Percentiles rank a stretch among this genome's conserved stretches.
Conservation (phyloP, 1,139 yeast species). For the Suhomyces bolitotheri region DNA sequence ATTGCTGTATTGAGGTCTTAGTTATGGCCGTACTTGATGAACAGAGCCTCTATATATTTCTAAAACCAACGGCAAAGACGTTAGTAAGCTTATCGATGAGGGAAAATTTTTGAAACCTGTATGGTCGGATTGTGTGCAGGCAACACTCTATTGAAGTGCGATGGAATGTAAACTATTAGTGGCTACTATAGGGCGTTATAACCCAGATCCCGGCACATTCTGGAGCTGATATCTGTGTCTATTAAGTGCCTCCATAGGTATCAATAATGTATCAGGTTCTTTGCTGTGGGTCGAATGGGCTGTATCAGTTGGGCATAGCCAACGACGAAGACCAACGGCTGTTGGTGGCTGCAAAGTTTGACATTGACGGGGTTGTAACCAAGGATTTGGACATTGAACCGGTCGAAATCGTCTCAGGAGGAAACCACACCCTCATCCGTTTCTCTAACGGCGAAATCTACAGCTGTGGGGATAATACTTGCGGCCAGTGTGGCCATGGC, state of each 20-base stretch:
- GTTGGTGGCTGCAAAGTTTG: conserved; percentile 30
- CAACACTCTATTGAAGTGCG: neutral
- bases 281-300: conserved; percentile 85
- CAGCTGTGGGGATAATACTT: conserved; percentile 59
- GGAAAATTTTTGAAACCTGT: conserved; percentile 10
- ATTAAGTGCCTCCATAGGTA: neutral
- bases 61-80: conserved; percentile 6
- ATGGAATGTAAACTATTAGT: too few species aligned
- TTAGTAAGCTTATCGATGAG: conserved; percentile 12
- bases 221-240: neutral
- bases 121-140: conserved; percentile 10
- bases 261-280: conserved; percentile 30
- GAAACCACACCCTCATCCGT: conserved; percentile 77
- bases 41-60: neutral
- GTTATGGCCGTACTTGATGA: neutral
- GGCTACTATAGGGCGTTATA: too few species aligned
- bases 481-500: conserved; percentile 54
- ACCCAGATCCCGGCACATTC: too few species aligned
- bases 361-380: conserved; percentile 14
- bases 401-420: conserved; percentile 65
- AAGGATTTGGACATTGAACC: conserved; percentile 23
- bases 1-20: too few species aligned
- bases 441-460: conserved; percentile 53
- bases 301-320: conserved; percentile 68
- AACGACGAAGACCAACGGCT: conserved; percentile 52